These are phyloP conservation scores for Rhodotorula sp. DNA, from an alignment of 1,284 basidiomycete species.

Conservation along the genomic window DNA sequence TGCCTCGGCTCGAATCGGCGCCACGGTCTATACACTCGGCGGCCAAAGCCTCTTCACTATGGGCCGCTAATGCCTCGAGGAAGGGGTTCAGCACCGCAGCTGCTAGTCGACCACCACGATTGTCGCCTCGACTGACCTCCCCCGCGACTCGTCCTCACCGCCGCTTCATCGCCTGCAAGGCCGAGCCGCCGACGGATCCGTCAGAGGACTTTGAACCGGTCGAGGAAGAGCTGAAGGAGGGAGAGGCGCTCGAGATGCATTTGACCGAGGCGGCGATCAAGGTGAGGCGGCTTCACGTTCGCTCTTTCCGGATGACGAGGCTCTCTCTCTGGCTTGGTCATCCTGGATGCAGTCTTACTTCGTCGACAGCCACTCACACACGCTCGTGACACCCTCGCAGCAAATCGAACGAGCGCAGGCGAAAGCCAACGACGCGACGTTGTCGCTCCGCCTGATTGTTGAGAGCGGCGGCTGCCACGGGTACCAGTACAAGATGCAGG, in stretches of 20 bases:
- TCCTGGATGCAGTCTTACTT: neutral
- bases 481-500: slow-evolving; percentile 85
- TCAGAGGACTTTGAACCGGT: slow-evolving; percentile 32
- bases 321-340: neutral
- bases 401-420: slow-evolving; percentile 35
- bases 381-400: slow-evolving; percentile 5
- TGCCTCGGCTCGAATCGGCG: neutral
- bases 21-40: neutral
- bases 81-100: neutral
- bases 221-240: slow-evolving; percentile 9
- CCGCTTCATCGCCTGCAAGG: slow-evolving; percentile 6
- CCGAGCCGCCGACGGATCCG: slow-evolving; percentile 22
- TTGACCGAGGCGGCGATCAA: slow-evolving; percentile 25
- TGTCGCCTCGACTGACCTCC: neutral
- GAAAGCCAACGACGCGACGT: slow-evolving; percentile 58
- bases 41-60: neutral
- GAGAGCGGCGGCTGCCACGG: slow-evolving; percentile 91
- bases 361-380: neutral
- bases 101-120: neutral
- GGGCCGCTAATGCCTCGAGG: neutral
- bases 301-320: neutral
- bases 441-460: slow-evolving; percentile 72
- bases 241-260: slow-evolving; percentile 12
- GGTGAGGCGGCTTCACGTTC: slow-evolving; percentile 1
- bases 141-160: neutral